Evolutionary conservation across 225 moss, liverwort and hornwort genomes (phyloP).

Genomic region (Physcomitrium patens): DNA sequence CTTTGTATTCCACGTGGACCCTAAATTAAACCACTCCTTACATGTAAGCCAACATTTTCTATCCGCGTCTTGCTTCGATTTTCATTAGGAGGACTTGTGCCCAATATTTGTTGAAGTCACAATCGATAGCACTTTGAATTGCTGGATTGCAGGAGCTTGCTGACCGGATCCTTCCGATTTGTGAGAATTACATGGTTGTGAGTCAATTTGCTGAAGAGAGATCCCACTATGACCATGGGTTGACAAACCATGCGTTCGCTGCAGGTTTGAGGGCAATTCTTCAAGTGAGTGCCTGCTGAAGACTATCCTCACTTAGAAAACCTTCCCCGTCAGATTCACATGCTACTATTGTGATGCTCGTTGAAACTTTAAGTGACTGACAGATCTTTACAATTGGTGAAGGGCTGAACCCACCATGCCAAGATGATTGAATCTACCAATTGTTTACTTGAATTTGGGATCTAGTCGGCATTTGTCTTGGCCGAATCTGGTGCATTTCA

Average conservation of each 20-base stretch:
- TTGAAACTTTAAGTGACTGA: neutral
- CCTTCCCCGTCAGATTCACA: neutral
- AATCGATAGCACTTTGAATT: slow-evolving; percentile 26
- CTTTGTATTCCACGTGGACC: slow-evolving; percentile 69
- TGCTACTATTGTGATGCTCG: neutral
- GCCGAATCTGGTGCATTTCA: neutral
- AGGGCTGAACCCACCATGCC: neutral
- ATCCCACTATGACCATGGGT: slow-evolving; percentile 82
- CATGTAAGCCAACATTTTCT: slow-evolving; percentile 50
- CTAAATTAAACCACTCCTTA: slow-evolving; percentile 79
- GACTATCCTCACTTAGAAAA: neutral
- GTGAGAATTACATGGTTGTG: slow-evolving; percentile 85
- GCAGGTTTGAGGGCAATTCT: slow-evolving; percentile 91
- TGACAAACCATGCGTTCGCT: slow-evolving; percentile 93
- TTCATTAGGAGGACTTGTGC: neutral
- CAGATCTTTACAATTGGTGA: neutral
- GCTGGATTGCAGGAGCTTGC: slow-evolving; percentile 74
- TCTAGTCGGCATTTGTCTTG: neutral
- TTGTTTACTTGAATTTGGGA: slow-evolving; percentile 1
- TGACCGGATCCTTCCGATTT: slow-evolving; percentile 75
- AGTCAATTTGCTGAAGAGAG: slow-evolving; percentile 84
- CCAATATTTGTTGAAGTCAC: neutral
- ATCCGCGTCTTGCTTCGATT: slow-evolving; percentile 23
- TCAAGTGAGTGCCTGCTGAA: slow-evolving; percentile 51
- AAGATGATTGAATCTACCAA: neutral